phyloP scores from a whole-genome alignment of 2,329 filamentous ascomycete species.

The Phoma sp. region DNA sequence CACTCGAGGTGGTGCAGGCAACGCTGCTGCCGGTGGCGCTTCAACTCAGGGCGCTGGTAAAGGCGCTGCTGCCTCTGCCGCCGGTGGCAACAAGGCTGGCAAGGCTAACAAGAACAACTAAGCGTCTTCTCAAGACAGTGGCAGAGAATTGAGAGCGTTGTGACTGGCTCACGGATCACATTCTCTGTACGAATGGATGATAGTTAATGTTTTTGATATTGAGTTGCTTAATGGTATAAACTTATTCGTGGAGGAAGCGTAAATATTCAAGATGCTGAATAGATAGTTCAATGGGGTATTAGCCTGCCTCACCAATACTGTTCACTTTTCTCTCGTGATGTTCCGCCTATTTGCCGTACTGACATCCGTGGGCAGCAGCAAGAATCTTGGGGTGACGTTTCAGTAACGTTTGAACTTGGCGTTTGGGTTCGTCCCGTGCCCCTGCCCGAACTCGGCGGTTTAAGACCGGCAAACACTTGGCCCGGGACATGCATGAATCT shows the following conservation, averaged over 20 bases:
- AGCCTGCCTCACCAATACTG: neutral
- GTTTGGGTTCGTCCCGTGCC: neutral
- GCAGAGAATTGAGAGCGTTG: constrained; percentile 15
- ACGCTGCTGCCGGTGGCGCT: neutral
- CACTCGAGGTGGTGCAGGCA: neutral
- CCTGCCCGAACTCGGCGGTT: neutral
- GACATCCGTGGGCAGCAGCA: neutral
- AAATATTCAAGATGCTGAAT: constrained; percentile 17
- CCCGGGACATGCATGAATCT: neutral
- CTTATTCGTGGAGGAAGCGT: constrained; percentile 17
- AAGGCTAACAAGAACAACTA: constrained; percentile 13
- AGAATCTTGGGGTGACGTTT: neutral
- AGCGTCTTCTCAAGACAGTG: neutral
- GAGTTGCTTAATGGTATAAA: constrained; percentile 6
- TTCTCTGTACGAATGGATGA: constrained; percentile 2
- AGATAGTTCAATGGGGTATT: constrained; percentile 8
- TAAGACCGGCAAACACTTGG: neutral
- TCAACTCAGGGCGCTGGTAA: neutral
- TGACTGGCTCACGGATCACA: constrained; percentile 22
- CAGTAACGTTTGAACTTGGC: constrained; percentile 14
- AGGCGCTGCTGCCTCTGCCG: neutral
- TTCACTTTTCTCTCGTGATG: neutral
- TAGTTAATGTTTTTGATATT: constrained; percentile 6
- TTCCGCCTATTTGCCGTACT: too few relatives aligned
- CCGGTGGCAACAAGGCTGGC: constrained; percentile 3